These are phyloP conservation scores for Gaertneriomyces semiglobifer DNA, from an alignment of 192 early-diverging fungal species.

Conservation along the genomic window DNA sequence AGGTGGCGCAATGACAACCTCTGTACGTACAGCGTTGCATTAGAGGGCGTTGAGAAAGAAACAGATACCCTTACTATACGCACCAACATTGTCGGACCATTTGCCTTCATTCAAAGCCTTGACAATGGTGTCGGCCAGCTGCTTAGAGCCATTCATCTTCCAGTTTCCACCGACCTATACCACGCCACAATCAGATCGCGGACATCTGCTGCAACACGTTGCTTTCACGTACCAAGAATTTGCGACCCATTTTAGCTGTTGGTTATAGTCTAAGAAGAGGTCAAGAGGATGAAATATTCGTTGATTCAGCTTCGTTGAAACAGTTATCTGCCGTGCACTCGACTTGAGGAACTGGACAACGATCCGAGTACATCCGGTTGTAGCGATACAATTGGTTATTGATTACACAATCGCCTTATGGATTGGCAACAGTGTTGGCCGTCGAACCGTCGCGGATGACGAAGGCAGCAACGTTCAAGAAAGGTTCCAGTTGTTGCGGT, in stretches of 20 bases:
- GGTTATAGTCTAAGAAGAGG: not conserved
- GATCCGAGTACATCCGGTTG: too few species aligned
- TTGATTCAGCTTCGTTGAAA: too few species aligned
- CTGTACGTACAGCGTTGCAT: constrained; percentile 45
- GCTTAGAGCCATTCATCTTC: constrained; percentile 95
- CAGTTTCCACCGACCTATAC: constrained; percentile 58
- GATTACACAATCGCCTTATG: too few species aligned
- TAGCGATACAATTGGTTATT: too few species aligned
- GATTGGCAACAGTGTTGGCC: too few species aligned
- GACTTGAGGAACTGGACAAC: too few species aligned
- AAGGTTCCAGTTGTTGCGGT: too few species aligned
- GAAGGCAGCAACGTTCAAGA: too few species aligned
- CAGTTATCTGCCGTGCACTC: too few species aligned
- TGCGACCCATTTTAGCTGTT: constrained; percentile 2
- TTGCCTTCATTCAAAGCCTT: constrained; percentile 70
- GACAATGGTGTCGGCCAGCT: constrained; percentile 72
- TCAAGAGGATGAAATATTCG: not conserved
- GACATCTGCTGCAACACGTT: not conserved
- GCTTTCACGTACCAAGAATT: constrained; percentile 7
- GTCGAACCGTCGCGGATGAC: too few species aligned
- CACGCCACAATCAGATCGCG: not conserved
- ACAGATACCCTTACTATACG: constrained; percentile 20
- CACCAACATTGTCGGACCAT: constrained; percentile 65
- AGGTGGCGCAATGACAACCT: constrained; percentile 97
- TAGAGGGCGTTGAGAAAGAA: not conserved